Evolutionary conservation across 176 grass and related monocot genomes (phyloP).

Genomic region (Hyparrhenia diplandra): DNA sequence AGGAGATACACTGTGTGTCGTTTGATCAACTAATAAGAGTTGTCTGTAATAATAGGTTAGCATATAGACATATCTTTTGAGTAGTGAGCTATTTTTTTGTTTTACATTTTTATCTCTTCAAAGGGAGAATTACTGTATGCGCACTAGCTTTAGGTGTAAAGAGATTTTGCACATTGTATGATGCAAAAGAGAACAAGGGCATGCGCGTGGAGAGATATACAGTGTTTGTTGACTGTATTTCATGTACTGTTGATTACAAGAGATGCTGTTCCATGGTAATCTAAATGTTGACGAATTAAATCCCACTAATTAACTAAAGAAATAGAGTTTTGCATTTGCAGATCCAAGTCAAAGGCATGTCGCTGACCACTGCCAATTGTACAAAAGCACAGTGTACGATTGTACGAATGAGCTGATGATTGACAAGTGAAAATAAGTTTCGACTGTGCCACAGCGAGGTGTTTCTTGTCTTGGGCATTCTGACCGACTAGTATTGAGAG

Average conservation of each 20-base stretch:
- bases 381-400: not conserved
- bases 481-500: not conserved
- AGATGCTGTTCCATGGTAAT: not conserved
- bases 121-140: not conserved
- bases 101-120: not conserved
- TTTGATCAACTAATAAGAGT: too few relatives aligned
- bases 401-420: not conserved
- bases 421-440: not conserved
- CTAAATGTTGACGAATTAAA: not conserved
- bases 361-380: not conserved
- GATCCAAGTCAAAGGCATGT: not conserved
- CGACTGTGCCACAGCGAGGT: not conserved
- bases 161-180: not conserved
- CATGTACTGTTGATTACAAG: slow-evolving; percentile 3
- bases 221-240: slow-evolving; percentile 26
- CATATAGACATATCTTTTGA: too few relatives aligned
- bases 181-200: not conserved
- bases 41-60: too few relatives aligned
- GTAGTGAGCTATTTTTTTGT: too few relatives aligned
- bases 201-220: not conserved
- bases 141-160: not conserved
- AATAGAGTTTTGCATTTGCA: not conserved
- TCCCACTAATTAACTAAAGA: not conserved
- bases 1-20: too few relatives aligned
- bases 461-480: not conserved